Percentiles rank a stretch among this genome's conserved stretches.
Evolutionary conservation across 257 asterid species (phyloP).

Genomic region (Verbascum thapsus): DNA sequence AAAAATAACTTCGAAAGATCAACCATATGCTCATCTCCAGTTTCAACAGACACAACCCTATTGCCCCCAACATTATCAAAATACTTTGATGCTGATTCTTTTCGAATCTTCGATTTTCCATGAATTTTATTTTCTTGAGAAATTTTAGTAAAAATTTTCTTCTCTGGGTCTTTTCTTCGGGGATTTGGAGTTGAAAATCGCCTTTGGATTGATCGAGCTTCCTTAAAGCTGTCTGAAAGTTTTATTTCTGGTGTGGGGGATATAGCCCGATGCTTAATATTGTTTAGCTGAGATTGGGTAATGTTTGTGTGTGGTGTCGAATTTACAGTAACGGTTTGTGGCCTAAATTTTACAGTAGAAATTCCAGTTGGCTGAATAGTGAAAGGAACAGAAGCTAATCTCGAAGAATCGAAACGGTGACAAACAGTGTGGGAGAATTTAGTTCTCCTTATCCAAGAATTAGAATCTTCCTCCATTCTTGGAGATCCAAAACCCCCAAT

Average conservation of each 20-base stretch:
- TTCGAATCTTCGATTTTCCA: conserved; percentile 48
- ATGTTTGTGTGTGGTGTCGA: conserved; percentile 43
- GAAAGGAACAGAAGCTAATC: conserved; percentile 53
- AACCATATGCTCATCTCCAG: conserved; percentile 47
- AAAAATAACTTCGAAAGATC: conserved; percentile 62
- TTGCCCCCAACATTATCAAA: conserved; percentile 67
- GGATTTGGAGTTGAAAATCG: conserved; percentile 69
- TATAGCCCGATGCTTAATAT: conserved; percentile 56
- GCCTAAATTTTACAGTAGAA: conserved; percentile 42
- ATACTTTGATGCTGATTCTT: conserved; percentile 70
- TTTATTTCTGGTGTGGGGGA: conserved; percentile 70
- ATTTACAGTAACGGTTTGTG: conserved; percentile 27
- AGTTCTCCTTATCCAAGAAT: conserved; percentile 90
- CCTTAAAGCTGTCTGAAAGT: conserved; percentile 71
- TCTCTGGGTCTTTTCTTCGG: conserved; percentile 47
- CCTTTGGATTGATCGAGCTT: conserved; percentile 63
- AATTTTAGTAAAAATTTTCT: conserved; percentile 38
- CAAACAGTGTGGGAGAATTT: conserved; percentile 81
- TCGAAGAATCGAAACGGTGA: conserved; percentile 71
- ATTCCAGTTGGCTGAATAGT: conserved; percentile 36
- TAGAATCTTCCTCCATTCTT: conserved; percentile 74
- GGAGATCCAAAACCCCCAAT: conserved; percentile 21
- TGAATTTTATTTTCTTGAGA: conserved; percentile 39
- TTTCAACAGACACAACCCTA: conserved; percentile 65
- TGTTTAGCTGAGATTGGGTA: conserved; percentile 46